Conservation (phyloP, 2,329 filamentous ascomycete species). For the Claviceps paspali region DNA sequence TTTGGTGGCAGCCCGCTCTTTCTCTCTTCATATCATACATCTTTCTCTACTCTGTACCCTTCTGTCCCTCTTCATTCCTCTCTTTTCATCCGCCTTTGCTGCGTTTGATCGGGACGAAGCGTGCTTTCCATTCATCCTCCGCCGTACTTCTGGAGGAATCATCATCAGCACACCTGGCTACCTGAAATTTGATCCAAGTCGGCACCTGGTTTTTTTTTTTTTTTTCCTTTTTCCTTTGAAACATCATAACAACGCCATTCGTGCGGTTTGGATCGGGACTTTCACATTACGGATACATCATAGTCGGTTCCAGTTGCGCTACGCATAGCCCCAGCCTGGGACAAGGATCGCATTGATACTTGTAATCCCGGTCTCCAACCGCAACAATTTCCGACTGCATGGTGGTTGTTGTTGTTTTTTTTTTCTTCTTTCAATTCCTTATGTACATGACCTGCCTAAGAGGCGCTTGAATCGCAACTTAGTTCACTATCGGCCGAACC, state of each 20-base stretch:
- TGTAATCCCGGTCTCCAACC: constrained; percentile 1
- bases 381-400: no score
- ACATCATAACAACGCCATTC: not conserved
- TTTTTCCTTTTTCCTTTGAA: no score
- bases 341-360: not conserved
- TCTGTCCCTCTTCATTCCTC: constrained; percentile 1
- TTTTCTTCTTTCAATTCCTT: no score
- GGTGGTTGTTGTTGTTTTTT: no score
- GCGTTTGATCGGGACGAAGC: not conserved
- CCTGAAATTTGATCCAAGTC: not conserved
- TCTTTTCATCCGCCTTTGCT: not conserved
- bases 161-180: not conserved
- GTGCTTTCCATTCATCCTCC: constrained; percentile 1
- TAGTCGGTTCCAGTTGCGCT: not conserved
- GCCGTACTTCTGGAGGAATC: not conserved
- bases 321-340: constrained; percentile 3
- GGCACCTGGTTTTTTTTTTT: no score
- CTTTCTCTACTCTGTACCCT: not conserved
- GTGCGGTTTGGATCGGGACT: not conserved
- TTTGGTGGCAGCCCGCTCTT: constrained; percentile 5
- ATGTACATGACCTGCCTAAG: no score
- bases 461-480: not conserved
- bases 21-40: constrained; percentile 4
- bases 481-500: not conserved
- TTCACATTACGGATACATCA: not conserved